Base-by-base conservation (phyloP, 306 rosid genomes). In the Senna siamea region DNA sequence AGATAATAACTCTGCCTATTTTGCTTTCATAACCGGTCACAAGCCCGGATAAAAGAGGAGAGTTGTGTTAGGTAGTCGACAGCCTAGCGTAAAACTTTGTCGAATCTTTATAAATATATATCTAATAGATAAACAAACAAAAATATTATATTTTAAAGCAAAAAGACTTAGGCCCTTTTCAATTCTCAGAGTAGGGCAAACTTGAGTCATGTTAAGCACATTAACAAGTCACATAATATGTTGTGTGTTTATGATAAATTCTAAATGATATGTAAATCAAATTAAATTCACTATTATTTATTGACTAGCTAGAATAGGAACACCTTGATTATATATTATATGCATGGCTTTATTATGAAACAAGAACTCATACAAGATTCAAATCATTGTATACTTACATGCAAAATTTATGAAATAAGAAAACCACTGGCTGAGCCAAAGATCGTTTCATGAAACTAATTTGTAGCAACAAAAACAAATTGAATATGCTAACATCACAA, bases 141-240 rank as follows among this genome's bases (percentile, higher is more conserved):
- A 53, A 30, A 35, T 2, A 1, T 7, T 48, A 26, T 40, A 73
- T 48, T 60, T 58, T 18, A 60, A 73, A 26, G 18, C 11, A 44
- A 37, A 70, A 18, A 8, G 1, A n/a, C 2, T 28, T 34, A 28
- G 32, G 41, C 20, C 32, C 15, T 70, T 43, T 52, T 28, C 19
- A 4, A 47, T 48, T 58, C 70, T 34, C 19, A 19, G 40, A 37
- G 46, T 3, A 13, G 46, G 18, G 13, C 9, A 17, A 52, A 51
- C 63, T n/a, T 32, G 37, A 35, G 2, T 30, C 17, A 54, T 26
- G 48, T 26, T 26, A 1, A 46, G 62, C 34, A 69, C 46, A 59
- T 56, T 56, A 67, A 40, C 46, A 52, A 38, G 72, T 51, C 46
- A 67, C 14, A 12, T 46, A 63, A 19, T 63, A 63, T 41, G 15